phyloP scores from a whole-genome alignment of 1,139 yeast genomes.

The Blastobotrys petasosporus region DNA sequence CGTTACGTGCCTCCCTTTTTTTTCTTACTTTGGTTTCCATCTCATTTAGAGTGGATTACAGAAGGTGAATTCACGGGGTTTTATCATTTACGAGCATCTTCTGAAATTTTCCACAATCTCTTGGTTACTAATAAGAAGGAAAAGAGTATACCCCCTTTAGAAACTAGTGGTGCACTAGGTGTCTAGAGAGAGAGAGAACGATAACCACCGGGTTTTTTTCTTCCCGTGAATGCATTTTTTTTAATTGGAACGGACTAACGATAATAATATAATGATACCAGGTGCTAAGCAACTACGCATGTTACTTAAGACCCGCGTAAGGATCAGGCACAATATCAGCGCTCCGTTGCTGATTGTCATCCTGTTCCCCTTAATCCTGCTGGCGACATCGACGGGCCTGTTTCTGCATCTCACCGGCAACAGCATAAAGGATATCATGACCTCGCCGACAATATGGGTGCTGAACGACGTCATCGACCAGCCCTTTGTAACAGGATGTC shows the following conservation, averaged over 20 bases:
- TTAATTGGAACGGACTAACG: neutral
- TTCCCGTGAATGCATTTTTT: neutral
- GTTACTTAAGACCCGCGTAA: slow-evolving; percentile 9
- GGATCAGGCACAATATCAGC: slow-evolving; percentile 9
- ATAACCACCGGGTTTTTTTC: too few relatives aligned
- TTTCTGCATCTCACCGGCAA: slow-evolving; percentile 1
- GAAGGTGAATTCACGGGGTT: too few relatives aligned
- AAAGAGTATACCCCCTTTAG: too few relatives aligned
- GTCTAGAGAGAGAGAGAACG: too few relatives aligned
- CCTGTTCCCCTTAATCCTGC: slow-evolving; percentile 8
- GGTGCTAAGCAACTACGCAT: neutral
- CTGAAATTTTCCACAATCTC: too few relatives aligned
- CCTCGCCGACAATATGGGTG: slow-evolving; percentile 6
- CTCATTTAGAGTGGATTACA: too few relatives aligned
- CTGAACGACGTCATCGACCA: slow-evolving; percentile 21
- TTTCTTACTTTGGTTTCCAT: too few relatives aligned
- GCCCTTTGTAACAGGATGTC: slow-evolving; percentile 34
- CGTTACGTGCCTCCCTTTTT: too few relatives aligned
- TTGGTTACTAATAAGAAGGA: too few relatives aligned
- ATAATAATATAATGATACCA: too few relatives aligned
- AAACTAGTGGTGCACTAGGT: too few relatives aligned
- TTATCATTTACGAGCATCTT: too few relatives aligned
- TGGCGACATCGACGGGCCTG: slow-evolving; percentile 5
- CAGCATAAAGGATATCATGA: slow-evolving; percentile 1
- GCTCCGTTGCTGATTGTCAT: slow-evolving; percentile 10